Conservation (phyloP, 257 asterid genomes). For the Penstemon newberryi region DNA sequence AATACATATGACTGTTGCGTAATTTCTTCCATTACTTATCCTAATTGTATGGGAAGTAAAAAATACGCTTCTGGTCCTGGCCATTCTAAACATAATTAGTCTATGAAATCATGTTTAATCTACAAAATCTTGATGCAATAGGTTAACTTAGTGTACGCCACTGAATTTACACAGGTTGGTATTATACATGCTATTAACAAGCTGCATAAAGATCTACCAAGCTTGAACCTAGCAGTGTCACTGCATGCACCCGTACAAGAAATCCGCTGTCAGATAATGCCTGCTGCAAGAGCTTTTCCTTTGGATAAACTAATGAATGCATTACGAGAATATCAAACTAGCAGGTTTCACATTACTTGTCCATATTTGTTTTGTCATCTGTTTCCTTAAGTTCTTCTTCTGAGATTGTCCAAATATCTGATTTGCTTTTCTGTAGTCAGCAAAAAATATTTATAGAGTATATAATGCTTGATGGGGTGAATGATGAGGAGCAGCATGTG, state of each 20-base stretch:
- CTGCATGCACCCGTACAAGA: constrained; percentile 96
- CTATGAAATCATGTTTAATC: background rate
- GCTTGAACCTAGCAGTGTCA: constrained; percentile 85
- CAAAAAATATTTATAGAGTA: constrained; percentile 92
- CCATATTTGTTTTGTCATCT: background rate
- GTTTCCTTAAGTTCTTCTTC: background rate
- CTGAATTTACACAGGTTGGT: constrained; percentile 64
- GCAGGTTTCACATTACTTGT: constrained; percentile 48
- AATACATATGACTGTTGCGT: background rate
- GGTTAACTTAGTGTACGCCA: background rate
- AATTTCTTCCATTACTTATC: constrained; percentile 4
- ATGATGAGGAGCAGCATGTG: constrained; percentile 87
- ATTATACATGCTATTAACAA: constrained; percentile 80
- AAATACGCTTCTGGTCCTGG: background rate
- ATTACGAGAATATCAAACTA: constrained; percentile 67
- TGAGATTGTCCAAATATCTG: constrained; percentile 31
- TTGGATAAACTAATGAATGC: constrained; percentile 81
- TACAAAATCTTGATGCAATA: constrained; percentile 4
- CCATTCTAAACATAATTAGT: background rate
- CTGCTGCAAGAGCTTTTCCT: constrained; percentile 98
- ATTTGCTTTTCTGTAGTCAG: constrained; percentile 60
- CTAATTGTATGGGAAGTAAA: background rate
- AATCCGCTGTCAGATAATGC: constrained; percentile 97
- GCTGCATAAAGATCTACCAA: constrained; percentile 80
- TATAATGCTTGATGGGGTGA: constrained; percentile 95